Base-by-base conservation (phyloP, 345 rosid genomes). In the Camelina sativa region DNA sequence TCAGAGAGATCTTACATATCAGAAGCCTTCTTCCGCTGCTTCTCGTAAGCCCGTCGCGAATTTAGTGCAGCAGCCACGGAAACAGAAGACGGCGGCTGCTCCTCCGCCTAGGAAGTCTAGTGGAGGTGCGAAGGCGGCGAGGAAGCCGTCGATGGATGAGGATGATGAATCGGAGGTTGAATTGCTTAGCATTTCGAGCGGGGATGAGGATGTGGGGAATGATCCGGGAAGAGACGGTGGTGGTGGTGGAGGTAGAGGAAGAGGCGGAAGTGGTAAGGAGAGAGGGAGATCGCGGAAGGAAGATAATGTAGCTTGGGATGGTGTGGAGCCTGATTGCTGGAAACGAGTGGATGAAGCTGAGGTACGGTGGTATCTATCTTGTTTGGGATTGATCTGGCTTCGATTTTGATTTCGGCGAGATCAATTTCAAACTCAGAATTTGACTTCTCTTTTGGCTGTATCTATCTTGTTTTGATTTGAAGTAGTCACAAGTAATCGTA, bases 101-200 rank as follows among this genome's bases (percentile, higher is more conserved):
- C 54, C 80, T 77, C 75, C 80, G n/a, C 50, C 43, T 9, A 75
- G 53, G 72, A 79, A 77, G 22, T 78, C 67, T 16, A 30, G 4
- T 17, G 62, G 62, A 15, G 43, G 40, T 47, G 53, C 60, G 16
- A 41, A 79, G 66, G 59, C 71, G 46, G 79, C 15, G 25, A 78
- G 83, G 78, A 81, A 79, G 53, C 68, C 70, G 19, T 72, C 82
- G 11, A 72, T 81, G 84, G 91, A 83, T 12, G 95, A 89, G 0
- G 96, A 91, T 34, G 97, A 93, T 2, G 97, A 90, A 67, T 94
- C 98, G 72, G 98, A 91, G 82, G 93, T 94, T 59, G 98, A 94
- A 85, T 82, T 94, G 95, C 89, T 94, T 15, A 94, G 98, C 80
- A 94, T 94, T 71, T 94, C 97, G 41, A 94, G 98, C 65, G 97